These are phyloP conservation scores for Vitis rupestris DNA, from an alignment of 164 flowering plant species.

Conservation along the genomic window DNA sequence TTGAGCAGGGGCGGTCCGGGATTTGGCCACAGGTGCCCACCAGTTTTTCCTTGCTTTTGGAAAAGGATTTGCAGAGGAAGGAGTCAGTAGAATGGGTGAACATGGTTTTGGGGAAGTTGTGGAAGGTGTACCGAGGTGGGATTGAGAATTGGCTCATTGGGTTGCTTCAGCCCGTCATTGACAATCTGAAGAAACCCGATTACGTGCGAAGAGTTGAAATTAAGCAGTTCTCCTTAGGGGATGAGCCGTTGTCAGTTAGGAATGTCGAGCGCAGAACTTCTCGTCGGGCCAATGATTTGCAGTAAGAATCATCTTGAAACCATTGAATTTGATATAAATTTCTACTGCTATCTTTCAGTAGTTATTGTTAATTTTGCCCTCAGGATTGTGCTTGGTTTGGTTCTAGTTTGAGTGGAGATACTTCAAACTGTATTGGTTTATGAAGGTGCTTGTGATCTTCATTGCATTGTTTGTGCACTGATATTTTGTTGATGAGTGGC, in stretches of 20 bases:
- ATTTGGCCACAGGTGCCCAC: conserved; percentile 81
- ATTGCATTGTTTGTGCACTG: no score
- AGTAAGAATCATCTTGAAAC: conserved; percentile 47
- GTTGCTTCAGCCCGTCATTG: conserved; percentile 92
- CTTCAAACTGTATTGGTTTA: no score
- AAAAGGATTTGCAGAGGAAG: conserved; percentile 90
- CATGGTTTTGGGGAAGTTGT: conserved; percentile 95
- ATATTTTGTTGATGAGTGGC: no score
- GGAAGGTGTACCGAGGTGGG: conserved; percentile 89
- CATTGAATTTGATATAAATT: background rate
- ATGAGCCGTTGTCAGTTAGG: conserved; percentile 87
- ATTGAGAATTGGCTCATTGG: conserved; percentile 93
- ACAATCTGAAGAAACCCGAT: conserved; percentile 81
- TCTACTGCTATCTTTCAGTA: background rate
- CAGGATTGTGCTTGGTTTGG: no score
- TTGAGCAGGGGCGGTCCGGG: conserved; percentile 36
- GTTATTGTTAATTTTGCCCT: background rate
- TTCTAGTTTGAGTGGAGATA: no score
- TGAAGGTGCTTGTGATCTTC: no score
- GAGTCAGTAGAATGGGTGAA: conserved; percentile 99
- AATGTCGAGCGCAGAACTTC: conserved; percentile 94
- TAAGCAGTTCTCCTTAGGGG: conserved; percentile 92
- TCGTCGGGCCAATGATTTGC: conserved; percentile 88
- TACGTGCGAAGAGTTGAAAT: conserved; percentile 93
- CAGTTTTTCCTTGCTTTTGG: conserved; percentile 72